phyloP scores from a whole-genome alignment of 805 yeast species.

The Candida ulmi region DNA sequence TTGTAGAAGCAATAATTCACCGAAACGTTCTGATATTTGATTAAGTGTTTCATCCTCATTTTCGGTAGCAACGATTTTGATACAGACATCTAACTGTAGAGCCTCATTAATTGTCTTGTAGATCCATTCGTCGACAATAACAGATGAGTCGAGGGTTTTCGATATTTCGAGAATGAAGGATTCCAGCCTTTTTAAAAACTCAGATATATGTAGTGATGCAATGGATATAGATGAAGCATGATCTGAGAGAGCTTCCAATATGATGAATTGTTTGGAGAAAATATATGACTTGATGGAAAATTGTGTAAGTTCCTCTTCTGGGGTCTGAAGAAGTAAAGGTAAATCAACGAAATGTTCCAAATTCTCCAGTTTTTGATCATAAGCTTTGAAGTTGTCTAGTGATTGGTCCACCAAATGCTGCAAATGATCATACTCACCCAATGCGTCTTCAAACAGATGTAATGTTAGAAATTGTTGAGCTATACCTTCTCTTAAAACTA shows the following conservation, averaged over 20 bases:
- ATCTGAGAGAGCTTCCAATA: conserved; percentile 33
- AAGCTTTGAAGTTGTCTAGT: conserved; percentile 3
- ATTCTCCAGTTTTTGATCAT: background rate
- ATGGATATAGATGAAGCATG: conserved; percentile 34
- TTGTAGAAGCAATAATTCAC: conserved; percentile 43
- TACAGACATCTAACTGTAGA: conserved; percentile 21
- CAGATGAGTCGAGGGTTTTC: conserved; percentile 16
- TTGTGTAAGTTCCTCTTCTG: conserved; percentile 3
- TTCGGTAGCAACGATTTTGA: conserved; percentile 10
- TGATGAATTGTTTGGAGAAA: conserved; percentile 31
- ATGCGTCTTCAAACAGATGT: conserved; percentile 55
- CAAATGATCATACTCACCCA: conserved; percentile 44
- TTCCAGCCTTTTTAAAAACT: conserved; percentile 27
- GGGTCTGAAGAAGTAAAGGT: background rate
- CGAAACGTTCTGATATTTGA: conserved; percentile 34
- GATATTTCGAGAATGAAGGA: conserved; percentile 36
- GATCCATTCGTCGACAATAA: conserved; percentile 35
- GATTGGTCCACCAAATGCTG: conserved; percentile 25
- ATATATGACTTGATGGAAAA: conserved; percentile 21
- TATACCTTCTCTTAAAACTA: conserved; percentile 42
- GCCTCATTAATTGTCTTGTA: conserved; percentile 37
- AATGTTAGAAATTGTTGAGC: conserved; percentile 50
- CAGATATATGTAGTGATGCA: conserved; percentile 35
- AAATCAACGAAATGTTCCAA: background rate
- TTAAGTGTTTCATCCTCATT: conserved; percentile 19